Percentiles rank a stretch among this genome's conserved stretches.
phyloP scores from a whole-genome alignment of 352 stramenopile genomes.

The Pythium guiyangense region DNA sequence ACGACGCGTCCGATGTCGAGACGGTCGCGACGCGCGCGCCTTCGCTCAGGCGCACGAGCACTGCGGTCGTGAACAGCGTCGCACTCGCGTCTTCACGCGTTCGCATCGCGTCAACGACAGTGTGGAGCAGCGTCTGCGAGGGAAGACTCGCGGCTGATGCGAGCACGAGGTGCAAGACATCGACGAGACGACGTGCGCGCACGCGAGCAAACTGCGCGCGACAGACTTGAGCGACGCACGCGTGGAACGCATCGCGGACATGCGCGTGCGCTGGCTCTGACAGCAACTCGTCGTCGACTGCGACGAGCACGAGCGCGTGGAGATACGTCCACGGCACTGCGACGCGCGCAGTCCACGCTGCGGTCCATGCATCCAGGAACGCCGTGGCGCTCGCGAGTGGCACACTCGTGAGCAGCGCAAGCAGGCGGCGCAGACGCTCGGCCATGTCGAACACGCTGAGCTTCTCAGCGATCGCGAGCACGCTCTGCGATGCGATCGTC shows the following conservation, averaged over 20 bases:
- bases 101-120: conserved; percentile 5
- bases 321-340: conserved; percentile 37
- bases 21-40: conserved; percentile 1
- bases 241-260: conserved; percentile 20
- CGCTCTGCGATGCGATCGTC: background rate
- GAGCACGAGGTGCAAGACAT: conserved; percentile 6
- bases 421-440: conserved; percentile 14
- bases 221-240: conserved; percentile 5
- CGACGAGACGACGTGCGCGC: background rate
- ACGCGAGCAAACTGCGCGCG: background rate
- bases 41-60: conserved; percentile 9
- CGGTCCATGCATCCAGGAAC: conserved; percentile 46
- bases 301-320: conserved; percentile 19
- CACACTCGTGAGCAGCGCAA: conserved; percentile 9
- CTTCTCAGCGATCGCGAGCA: conserved; percentile 15
- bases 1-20: background rate
- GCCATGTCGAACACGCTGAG: conserved; percentile 15
- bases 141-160: conserved; percentile 1
- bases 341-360: conserved; percentile 33
- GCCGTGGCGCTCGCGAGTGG: conserved; percentile 11
- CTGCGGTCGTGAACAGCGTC: conserved; percentile 10
- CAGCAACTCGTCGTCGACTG: conserved; percentile 3
- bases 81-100: background rate
- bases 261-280: background rate
- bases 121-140: conserved; percentile 4